Base-by-base conservation (phyloP, 768 basidiomycete species). In the Gloeopeniophorella convolvens region DNA sequence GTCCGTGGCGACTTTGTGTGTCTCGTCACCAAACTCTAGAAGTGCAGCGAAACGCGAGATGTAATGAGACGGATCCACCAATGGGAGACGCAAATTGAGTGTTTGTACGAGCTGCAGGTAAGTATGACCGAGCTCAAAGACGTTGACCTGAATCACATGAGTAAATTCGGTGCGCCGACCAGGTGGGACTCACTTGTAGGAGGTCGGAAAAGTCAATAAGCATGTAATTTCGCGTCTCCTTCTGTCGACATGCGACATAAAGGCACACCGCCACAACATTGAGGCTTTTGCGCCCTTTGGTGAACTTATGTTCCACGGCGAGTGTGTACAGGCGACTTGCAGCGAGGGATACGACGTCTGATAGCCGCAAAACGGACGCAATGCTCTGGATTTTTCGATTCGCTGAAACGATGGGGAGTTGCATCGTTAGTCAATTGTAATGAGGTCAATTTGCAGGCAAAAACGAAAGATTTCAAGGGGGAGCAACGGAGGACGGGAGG, bases 141-240 rank as follows among this genome's bases (percentile, higher is more conserved):
- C 96, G 62, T 98, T 97, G 54, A 97, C 89, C 92, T 95, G 59
- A 41, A 36, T 11, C 46, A 51, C 11, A 21, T 15, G 28, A 23
- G 21, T 31, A 34, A 46, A 21, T n/a, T 39, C 5, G 30, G 24
- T 13, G 20, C 36, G 37, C 16, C 15, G 23, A 24, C 50, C 15
- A 24, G 30, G 31, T 11, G 1, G 4, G 24, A 58, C 65, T 54
- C 58, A 87, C 94, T 72, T 91, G 87, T 3, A 99, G 77, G 33
- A 94, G 73, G 63, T 98, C 95, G n/a, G 91, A 91, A 61, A 99
- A 98, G 69, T 99, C 96, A 55, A 99, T 98, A 21, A 99, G 80
- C 96, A 98, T 98, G 66, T 94, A 89, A 49, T 85, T 90, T 45
- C 85, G 71, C 0, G 89, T 91, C 67, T 95, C 89, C 60, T 86